Base-by-base conservation (phyloP, 306 rosid genomes). In the Mimosa bimucronata region DNA sequence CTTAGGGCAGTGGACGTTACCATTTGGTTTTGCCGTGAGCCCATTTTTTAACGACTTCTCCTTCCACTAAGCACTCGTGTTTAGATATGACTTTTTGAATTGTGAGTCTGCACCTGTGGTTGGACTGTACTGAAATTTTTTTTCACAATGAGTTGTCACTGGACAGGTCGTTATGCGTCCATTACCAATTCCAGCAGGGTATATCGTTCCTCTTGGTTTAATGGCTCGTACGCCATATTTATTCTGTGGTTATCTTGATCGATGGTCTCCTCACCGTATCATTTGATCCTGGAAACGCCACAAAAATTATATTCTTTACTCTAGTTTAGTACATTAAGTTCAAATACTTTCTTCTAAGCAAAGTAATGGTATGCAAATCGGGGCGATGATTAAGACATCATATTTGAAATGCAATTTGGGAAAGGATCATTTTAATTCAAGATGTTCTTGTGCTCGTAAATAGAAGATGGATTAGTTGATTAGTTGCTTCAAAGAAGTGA, bases 211-310 rank as follows among this genome's bases (percentile, higher is more conserved):
- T 86, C 85, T 53, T 25, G 91, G 92, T 74, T 61, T 92, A 92
- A 92, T 92, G 97, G 95, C 97, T 87, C 46, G 92, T 97, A 82
- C 97, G 97, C 97, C 0, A 92, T 1, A 94, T 71, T 0, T 1
- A 81, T 0, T 1, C 0, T 65, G 97, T 86, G 97, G 98, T 86
- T 53, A 91, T 94, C 97, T 97, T 90, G 97, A 92, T 90, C 80
- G 42, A 14, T 92, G 98, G 98, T 4, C 73, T 50, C 7, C 52
- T 18, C 2, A 76, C 34, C 1, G 77, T 92, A 52, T 92, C 97
- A 89, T 90, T 78, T 66, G 72, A 83, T 92, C 98, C 84, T 83
- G 98, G 98, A 94, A 92, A 92, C 97, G 86, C 98, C 98, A 52
- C 91, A n/a, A n/a, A n/a, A n/a, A n/a, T n/a, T n/a, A n/a, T n/a